These are phyloP conservation scores for Leccinum boreale DNA, from an alignment of 768 basidiomycete genomes.

Conservation along the genomic window DNA sequence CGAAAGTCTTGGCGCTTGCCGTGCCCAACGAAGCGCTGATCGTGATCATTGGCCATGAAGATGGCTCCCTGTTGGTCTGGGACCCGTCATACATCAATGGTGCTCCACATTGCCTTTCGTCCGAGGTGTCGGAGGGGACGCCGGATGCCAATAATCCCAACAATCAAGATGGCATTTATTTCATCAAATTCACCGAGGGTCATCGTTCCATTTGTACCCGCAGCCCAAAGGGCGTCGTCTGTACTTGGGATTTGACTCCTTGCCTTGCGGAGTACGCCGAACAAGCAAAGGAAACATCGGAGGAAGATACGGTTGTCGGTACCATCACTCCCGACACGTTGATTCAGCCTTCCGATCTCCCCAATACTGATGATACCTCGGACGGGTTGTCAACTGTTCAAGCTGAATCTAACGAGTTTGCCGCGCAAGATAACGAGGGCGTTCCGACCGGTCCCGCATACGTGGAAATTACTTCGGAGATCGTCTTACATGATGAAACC, in stretches of 20 bases:
- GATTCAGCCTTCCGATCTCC: background rate
- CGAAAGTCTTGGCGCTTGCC: constrained; percentile 10
- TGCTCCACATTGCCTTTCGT: constrained; percentile 4
- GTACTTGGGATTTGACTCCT: constrained; percentile 13
- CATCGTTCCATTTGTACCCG: constrained; percentile 9
- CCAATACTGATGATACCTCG: background rate
- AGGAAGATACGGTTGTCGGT: background rate
- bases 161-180: constrained; percentile 4
- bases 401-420: background rate
- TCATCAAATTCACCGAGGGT: constrained; percentile 10
- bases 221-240: constrained; percentile 10
- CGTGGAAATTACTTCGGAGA: background rate
- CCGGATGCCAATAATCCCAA: background rate
- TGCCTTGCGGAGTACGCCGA: constrained; percentile 9
- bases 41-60: constrained; percentile 10
- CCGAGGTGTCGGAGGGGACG: background rate
- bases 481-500: background rate
- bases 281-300: background rate
- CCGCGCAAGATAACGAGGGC: background rate
- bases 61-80: constrained; percentile 19
- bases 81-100: constrained; percentile 4
- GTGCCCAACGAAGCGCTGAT: constrained; percentile 8
- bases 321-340: background rate
- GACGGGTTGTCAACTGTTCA: background rate
- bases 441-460: background rate